Evolutionary conservation across 2,329 filamentous ascomycete genomes (phyloP).

Genomic region (Aspergillus piperis): DNA sequence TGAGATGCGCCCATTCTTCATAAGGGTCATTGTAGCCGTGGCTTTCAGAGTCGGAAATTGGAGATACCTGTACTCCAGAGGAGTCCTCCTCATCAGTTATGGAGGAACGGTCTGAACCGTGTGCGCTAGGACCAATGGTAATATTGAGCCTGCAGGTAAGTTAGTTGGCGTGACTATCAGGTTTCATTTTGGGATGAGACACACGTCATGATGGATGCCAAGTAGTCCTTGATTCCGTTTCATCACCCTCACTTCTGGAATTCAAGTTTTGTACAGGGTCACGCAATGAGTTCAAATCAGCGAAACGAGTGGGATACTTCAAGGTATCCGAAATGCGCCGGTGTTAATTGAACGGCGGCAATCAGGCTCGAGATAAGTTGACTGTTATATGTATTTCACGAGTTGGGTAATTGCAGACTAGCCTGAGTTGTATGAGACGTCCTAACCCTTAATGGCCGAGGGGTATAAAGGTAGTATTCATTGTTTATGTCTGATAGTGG

Average conservation of each 20-base stretch:
- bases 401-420: background rate
- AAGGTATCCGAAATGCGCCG: background rate
- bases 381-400: background rate
- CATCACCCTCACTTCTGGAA: background rate
- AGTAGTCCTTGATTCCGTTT: background rate
- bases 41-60: constrained; percentile 42
- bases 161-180: constrained; percentile 13
- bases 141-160: constrained; percentile 43
- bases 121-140: constrained; percentile 43
- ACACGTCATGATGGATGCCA: constrained; percentile 24
- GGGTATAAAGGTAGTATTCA: background rate
- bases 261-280: background rate
- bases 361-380: background rate
- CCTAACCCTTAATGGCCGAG: background rate
- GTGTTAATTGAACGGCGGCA: background rate
- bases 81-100: constrained; percentile 49
- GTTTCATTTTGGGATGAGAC: constrained; percentile 5
- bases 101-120: constrained; percentile 43
- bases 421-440: background rate
- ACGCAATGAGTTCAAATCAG: background rate
- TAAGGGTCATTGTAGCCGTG: constrained; percentile 43
- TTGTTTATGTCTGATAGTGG: background rate
- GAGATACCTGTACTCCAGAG: constrained; percentile 47
- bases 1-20: constrained; percentile 43
- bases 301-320: background rate